phyloP scores from a whole-genome alignment of 169 alveolate genomes.

The Plasmodium vivax region DNA sequence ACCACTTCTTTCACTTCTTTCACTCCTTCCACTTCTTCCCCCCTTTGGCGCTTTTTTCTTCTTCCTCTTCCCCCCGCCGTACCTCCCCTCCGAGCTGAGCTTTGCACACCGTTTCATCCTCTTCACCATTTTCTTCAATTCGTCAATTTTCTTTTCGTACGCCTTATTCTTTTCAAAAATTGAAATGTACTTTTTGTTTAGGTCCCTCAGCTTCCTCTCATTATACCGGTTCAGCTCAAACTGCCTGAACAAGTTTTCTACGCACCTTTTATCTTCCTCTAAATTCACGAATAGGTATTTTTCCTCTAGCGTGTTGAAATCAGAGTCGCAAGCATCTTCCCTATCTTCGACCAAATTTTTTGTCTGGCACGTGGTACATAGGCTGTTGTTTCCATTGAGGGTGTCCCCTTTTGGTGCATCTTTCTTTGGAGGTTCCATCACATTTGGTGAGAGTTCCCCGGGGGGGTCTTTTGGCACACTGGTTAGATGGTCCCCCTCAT shows the following conservation, averaged over 20 bases:
- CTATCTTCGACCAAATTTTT: neutral
- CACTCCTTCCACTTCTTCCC: neutral
- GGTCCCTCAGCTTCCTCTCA: conserved; percentile 34
- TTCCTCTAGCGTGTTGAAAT: conserved; percentile 23
- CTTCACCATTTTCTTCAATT: conserved; percentile 31
- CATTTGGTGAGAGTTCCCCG: neutral
- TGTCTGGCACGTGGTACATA: conserved; percentile 22
- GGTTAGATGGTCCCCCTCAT: neutral
- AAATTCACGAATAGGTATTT: conserved; percentile 26
- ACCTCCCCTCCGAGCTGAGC: neutral
- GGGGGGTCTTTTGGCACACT: neutral
- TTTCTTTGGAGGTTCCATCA: neutral
- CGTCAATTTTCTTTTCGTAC: conserved; percentile 54
- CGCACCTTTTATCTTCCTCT: conserved; percentile 43
- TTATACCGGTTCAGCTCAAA: conserved; percentile 31
- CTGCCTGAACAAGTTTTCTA: conserved; percentile 40
- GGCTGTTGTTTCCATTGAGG: neutral
- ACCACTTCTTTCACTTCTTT: neutral
- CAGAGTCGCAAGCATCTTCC: conserved; percentile 7
- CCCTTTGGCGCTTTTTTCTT: neutral
- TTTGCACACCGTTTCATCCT: conserved; percentile 40
- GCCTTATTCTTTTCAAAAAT: conserved; percentile 34
- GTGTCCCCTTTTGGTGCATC: neutral
- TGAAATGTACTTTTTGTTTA: conserved; percentile 37
- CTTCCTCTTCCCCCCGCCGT: neutral